phyloP scores from a whole-genome alignment of 2,329 filamentous ascomycete species.

The Biscogniauxia marginata region DNA sequence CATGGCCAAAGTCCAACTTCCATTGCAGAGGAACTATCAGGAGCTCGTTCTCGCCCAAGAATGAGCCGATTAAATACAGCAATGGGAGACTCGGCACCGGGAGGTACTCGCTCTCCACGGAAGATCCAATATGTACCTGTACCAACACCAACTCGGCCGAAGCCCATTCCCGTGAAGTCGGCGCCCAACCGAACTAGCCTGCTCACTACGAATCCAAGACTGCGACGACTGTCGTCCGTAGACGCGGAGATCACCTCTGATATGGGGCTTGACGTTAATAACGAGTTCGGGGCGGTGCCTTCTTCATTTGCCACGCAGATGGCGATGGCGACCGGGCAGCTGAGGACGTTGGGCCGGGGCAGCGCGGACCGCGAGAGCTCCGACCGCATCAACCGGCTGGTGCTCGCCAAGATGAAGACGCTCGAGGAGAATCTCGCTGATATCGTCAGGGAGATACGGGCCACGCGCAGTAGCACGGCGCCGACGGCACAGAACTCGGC shows the following conservation, averaged over 20 bases:
- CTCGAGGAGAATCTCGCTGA: slow-evolving; percentile 89
- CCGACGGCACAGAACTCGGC: slow-evolving; percentile 53
- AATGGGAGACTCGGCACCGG: slow-evolving; percentile 37
- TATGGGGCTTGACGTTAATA: slow-evolving; percentile 58
- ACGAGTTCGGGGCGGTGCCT: slow-evolving; percentile 62
- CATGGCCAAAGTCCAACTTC: slow-evolving; percentile 40
- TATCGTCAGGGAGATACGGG: slow-evolving; percentile 77
- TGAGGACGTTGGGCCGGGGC: slow-evolving; percentile 43
- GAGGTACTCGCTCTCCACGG: slow-evolving; percentile 47
- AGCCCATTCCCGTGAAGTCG: slow-evolving; percentile 58
- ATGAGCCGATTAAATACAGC: slow-evolving; percentile 38
- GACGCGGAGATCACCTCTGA: slow-evolving; percentile 76
- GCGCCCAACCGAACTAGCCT: slow-evolving; percentile 56
- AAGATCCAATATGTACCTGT: slow-evolving; percentile 41
- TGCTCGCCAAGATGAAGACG: slow-evolving; percentile 88
- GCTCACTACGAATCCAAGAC: slow-evolving; percentile 48
- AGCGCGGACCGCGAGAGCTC: slow-evolving; percentile 42
- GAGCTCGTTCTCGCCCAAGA: slow-evolving; percentile 34
- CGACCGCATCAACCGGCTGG: slow-evolving; percentile 74
- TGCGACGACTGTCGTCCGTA: slow-evolving; percentile 58
- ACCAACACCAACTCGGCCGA: slow-evolving; percentile 49
- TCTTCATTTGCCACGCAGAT: slow-evolving; percentile 81
- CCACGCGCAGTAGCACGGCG: slow-evolving; percentile 48
- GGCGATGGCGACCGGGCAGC: slow-evolving; percentile 66
- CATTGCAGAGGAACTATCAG: slow-evolving; percentile 38